A percentile compares a stretch with the other conserved stretches of the same genome.
Evolutionary conservation across 306 rosid genomes (phyloP).

Genomic region (Cucumis melo): DNA sequence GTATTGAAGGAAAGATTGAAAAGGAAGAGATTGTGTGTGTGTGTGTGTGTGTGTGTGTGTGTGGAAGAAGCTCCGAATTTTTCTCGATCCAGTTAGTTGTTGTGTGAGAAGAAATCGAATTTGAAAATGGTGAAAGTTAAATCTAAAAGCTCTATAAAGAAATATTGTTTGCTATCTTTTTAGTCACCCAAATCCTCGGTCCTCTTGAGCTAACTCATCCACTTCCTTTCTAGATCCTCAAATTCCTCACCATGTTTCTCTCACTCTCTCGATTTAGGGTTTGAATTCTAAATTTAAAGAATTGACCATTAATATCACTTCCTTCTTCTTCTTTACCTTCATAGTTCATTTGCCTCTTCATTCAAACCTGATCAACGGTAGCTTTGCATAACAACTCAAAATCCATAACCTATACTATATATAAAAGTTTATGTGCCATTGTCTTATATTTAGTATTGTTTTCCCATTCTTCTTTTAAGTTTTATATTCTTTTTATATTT

Average conservation of each 20-base stretch:
- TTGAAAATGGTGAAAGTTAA: constrained; percentile 6
- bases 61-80: constrained; percentile 30
- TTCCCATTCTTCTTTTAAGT: too few species aligned
- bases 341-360: not conserved
- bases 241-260: constrained; percentile 13
- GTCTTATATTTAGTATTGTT: too few species aligned
- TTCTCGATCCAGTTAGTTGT: constrained; percentile 26
- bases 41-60: not conserved
- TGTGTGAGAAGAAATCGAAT: constrained; percentile 32
- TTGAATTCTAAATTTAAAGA: not conserved
- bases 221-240: constrained; percentile 22
- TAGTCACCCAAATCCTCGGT: constrained; percentile 53
- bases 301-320: not conserved
- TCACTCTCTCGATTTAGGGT: not conserved
- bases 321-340: not conserved
- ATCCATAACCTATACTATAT: too few species aligned
- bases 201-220: not conserved
- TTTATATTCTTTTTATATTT: too few species aligned
- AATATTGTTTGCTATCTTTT: constrained; percentile 11
- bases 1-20: not conserved
- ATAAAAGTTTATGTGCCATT: too few species aligned
- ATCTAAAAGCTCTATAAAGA: constrained; percentile 35
- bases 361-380: too few species aligned
- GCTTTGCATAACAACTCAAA: too few species aligned
- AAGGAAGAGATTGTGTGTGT: not conserved